Conservation (phyloP, 148 eudicot species). For the Silene latifolia region DNA sequence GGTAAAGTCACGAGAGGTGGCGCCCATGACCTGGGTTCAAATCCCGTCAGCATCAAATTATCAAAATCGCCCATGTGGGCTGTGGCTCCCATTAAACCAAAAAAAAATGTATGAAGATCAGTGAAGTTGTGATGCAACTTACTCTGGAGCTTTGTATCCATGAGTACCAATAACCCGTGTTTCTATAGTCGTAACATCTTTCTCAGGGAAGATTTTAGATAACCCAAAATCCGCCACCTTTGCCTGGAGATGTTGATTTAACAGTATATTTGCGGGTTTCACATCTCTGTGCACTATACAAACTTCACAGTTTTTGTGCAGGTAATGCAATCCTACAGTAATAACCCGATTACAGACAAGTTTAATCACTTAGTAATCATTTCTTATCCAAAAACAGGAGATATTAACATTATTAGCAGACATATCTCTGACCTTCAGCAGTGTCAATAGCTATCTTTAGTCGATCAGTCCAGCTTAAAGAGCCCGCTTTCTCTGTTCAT, state of each 20-base stretch:
- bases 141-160: constrained; percentile 46
- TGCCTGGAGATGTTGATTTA: constrained; percentile 23
- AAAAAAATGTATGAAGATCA: no score
- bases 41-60: no score
- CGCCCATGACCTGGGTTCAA: no score
- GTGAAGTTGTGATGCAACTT: constrained; percentile 3
- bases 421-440: constrained; percentile 37
- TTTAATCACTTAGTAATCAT: no score
- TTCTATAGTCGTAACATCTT: constrained; percentile 14
- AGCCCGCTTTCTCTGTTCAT: constrained; percentile 17
- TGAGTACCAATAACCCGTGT: constrained; percentile 29
- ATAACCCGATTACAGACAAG: not conserved
- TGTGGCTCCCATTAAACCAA: no score
- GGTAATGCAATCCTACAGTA: constrained; percentile 36
- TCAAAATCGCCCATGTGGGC: no score
- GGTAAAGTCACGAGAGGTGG: no score
- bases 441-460: constrained; percentile 40
- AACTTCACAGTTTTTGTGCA: constrained; percentile 33
- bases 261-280: constrained; percentile 33
- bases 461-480: constrained; percentile 43
- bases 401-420: no score
- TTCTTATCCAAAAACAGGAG: not conserved
- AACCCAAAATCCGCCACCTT: constrained; percentile 45
- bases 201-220: constrained; percentile 27
- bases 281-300: constrained; percentile 35